Conservation (phyloP, 2,329 filamentous ascomycete species). For the Exophiala aquamarina region DNA sequence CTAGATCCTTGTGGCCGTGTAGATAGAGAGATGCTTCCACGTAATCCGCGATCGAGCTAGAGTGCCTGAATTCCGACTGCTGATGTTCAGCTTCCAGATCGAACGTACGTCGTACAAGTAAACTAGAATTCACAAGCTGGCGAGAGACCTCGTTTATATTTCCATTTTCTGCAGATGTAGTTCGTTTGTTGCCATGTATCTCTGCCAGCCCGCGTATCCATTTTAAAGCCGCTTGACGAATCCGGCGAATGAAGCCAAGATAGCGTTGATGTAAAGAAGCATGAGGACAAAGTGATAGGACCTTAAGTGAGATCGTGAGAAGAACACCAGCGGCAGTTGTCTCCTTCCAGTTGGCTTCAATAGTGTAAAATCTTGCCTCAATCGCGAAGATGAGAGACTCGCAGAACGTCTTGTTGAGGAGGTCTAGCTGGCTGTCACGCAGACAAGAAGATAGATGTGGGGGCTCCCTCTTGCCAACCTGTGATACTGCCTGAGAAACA, state of each 20-base stretch:
- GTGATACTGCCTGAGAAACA: slow-evolving; percentile 50
- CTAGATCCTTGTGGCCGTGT: slow-evolving; percentile 5
- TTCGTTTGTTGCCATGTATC: slow-evolving; percentile 25
- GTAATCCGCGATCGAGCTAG: slow-evolving; percentile 17
- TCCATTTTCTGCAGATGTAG: slow-evolving; percentile 24
- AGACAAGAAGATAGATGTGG: not conserved
- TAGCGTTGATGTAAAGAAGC: not conserved
- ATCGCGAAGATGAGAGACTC: slow-evolving; percentile 36
- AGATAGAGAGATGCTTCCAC: slow-evolving; percentile 23
- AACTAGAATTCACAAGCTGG: slow-evolving; percentile 41
- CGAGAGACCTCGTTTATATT: slow-evolving; percentile 36
- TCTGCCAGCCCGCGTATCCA: slow-evolving; percentile 15
- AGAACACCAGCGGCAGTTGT: slow-evolving; percentile 42
- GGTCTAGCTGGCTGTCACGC: slow-evolving; percentile 29
- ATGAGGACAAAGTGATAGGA: slow-evolving; percentile 41
- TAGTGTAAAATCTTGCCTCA: slow-evolving; percentile 30
- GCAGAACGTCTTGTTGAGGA: slow-evolving; percentile 30
- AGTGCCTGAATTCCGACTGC: slow-evolving; percentile 4
- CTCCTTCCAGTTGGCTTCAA: slow-evolving; percentile 55
- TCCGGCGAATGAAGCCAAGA: slow-evolving; percentile 41
- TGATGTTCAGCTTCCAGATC: slow-evolving; percentile 2
- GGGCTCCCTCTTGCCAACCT: slow-evolving; percentile 42
- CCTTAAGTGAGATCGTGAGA: slow-evolving; percentile 41
- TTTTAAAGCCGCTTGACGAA: slow-evolving; percentile 33
- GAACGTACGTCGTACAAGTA: slow-evolving; percentile 38